Evolutionary conservation across 331 rosid species (phyloP).

Genomic region (Pyrus hybrid): DNA sequence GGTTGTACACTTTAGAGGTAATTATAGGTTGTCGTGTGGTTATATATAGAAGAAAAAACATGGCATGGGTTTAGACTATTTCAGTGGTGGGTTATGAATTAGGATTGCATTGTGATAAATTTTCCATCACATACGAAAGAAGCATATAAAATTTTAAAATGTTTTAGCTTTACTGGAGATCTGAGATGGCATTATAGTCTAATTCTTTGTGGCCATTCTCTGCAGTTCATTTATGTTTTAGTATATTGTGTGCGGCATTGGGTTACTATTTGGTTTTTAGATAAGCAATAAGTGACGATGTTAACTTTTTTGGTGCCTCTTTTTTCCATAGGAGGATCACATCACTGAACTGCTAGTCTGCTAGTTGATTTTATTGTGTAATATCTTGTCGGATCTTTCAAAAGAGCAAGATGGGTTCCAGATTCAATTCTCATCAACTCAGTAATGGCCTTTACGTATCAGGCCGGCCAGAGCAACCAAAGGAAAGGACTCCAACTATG

Average conservation of each 20-base stretch:
- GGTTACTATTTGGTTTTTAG: neutral
- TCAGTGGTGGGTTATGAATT: neutral
- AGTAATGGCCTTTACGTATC: constrained; percentile 97
- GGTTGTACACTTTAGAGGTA: neutral
- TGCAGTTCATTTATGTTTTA: neutral
- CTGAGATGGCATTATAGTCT: neutral
- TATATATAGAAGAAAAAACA: neutral
- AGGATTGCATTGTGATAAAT: neutral
- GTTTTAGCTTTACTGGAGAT: neutral
- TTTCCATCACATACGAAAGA: neutral
- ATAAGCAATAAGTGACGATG: neutral
- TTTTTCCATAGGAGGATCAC: neutral
- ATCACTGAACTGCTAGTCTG: neutral
- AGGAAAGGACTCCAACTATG: constrained; percentile 93
- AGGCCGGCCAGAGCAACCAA: constrained; percentile 96
- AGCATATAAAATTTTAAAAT: neutral
- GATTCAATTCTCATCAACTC: too few species aligned
- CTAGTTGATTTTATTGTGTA: neutral
- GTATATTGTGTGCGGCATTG: neutral
- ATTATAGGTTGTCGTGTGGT: neutral
- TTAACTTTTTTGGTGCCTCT: neutral
- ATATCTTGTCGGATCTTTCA: constrained; percentile 13
- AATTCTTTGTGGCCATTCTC: neutral
- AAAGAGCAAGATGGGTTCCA: constrained; percentile 71
- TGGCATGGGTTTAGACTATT: neutral